These are phyloP conservation scores for Coccomyxa sp. DNA, from an alignment of 139 green algal species.

Conservation along the genomic window DNA sequence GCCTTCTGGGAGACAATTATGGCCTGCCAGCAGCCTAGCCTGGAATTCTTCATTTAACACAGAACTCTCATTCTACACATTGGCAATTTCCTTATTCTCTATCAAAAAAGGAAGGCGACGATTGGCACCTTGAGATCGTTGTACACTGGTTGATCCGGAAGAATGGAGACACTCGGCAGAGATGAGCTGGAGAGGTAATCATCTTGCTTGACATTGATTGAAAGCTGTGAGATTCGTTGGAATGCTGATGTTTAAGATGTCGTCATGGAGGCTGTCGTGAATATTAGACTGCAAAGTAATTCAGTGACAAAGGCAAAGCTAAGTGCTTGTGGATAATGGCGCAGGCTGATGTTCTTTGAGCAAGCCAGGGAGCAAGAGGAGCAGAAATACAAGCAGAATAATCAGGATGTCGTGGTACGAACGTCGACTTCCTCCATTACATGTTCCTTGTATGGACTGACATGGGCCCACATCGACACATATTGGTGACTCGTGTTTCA, in stretches of 20 bases:
- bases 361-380: conserved; percentile 69
- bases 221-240: not conserved
- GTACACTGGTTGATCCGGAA: not conserved
- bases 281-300: too few species aligned
- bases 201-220: not conserved
- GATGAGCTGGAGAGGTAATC: not conserved
- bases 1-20: too few species aligned
- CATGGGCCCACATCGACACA: not conserved
- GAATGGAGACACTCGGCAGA: not conserved
- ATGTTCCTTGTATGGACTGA: too few species aligned
- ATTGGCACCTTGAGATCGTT: too few species aligned
- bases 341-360: conserved; percentile 93
- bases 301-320: too few species aligned
- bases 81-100: too few species aligned
- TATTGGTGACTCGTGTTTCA: not conserved
- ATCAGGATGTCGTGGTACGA: conserved; percentile 72
- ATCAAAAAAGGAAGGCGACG: too few species aligned
- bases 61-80: too few species aligned
- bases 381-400: conserved; percentile 72
- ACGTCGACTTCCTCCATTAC: not conserved
- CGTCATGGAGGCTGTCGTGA: not conserved
- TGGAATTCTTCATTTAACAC: too few species aligned
- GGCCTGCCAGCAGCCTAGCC: too few species aligned
- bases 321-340: not conserved
- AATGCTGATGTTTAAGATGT: not conserved